These are phyloP conservation scores for Raffaelea albimanens DNA, from an alignment of 2,329 filamentous ascomycete species.

Conservation along the genomic window DNA sequence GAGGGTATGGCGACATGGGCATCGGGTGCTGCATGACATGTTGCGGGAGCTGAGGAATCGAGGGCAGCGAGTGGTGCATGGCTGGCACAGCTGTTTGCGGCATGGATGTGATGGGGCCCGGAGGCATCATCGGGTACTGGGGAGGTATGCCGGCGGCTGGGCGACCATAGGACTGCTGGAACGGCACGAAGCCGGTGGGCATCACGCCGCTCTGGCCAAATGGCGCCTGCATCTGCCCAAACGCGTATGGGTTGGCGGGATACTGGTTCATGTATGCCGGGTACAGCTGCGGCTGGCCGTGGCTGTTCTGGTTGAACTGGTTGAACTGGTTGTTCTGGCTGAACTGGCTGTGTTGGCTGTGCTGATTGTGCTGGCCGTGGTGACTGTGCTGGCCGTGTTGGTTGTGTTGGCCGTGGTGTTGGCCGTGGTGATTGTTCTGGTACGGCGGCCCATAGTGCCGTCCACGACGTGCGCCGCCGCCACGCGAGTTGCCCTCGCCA, in stretches of 20 bases:
- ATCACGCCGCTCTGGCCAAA: slow-evolving; percentile 43
- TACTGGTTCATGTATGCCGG: slow-evolving; percentile 27
- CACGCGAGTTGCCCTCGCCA: slow-evolving; percentile 15
- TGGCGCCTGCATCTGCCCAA: slow-evolving; percentile 46
- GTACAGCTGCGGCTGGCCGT: slow-evolving; percentile 30
- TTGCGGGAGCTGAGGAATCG: not conserved
- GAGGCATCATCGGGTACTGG: slow-evolving; percentile 5
- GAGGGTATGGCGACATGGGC: slow-evolving; percentile 28
- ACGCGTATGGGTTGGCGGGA: slow-evolving; percentile 30
- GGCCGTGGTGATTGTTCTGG: slow-evolving; percentile 16
- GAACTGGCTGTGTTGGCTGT: slow-evolving; percentile 21
- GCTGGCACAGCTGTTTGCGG: not conserved
- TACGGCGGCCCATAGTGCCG: slow-evolving; percentile 22
- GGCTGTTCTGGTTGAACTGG: slow-evolving; percentile 23
- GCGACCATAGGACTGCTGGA: slow-evolving; percentile 36
- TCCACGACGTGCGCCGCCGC: slow-evolving; percentile 26
- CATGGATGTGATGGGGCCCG: slow-evolving; percentile 1
- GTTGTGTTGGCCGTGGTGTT: slow-evolving; percentile 15
- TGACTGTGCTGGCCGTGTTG: slow-evolving; percentile 19
- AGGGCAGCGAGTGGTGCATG: slow-evolving; percentile 1
- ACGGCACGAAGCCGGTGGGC: slow-evolving; percentile 35
- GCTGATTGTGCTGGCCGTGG: slow-evolving; percentile 19
- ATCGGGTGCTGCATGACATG: slow-evolving; percentile 1
- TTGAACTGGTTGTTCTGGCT: slow-evolving; percentile 22
- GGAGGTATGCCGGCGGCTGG: slow-evolving; percentile 31